Percentiles rank a stretch among this genome's conserved stretches.
Evolutionary conservation across 2,329 filamentous ascomycete genomes (phyloP).

Genomic region (Aspergillus sp.): DNA sequence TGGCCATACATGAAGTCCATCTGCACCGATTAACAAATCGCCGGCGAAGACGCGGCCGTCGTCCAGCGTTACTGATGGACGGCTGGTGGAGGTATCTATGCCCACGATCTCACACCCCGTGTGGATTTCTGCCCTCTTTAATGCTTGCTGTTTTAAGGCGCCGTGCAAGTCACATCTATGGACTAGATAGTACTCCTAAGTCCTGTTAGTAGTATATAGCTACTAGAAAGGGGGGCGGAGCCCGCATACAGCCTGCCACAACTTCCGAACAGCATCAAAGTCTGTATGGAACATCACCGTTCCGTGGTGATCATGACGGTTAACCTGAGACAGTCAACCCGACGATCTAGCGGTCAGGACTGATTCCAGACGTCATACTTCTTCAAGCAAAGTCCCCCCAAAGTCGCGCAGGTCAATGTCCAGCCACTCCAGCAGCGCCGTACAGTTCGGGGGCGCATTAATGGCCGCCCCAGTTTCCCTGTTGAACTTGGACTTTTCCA

Average conservation of each 20-base stretch:
- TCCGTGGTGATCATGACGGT: slow-evolving; percentile 19
- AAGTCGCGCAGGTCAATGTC: slow-evolving; percentile 21
- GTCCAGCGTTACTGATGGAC: slow-evolving; percentile 20
- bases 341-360: background rate
- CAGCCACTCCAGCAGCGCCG: slow-evolving; percentile 26
- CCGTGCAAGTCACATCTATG: slow-evolving; percentile 47
- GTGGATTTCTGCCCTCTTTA: slow-evolving; percentile 22
- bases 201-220: background rate
- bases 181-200: slow-evolving; percentile 32
- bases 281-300: slow-evolving; percentile 19
- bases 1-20: slow-evolving; percentile 24
- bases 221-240: too few relatives aligned
- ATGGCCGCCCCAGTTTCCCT: slow-evolving; percentile 28
- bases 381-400: slow-evolving; percentile 24
- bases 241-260: slow-evolving; percentile 27
- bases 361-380: slow-evolving; percentile 10
- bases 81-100: slow-evolving; percentile 14
- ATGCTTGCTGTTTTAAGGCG: slow-evolving; percentile 34
- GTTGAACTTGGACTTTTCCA: slow-evolving; percentile 28
- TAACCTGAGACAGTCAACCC: slow-evolving; percentile 15
- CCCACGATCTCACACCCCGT: slow-evolving; percentile 22
- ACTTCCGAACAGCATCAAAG: slow-evolving; percentile 16
- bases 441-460: slow-evolving; percentile 28
- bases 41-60: slow-evolving; percentile 21
- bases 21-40: slow-evolving; percentile 27